A percentile compares a stretch with the other conserved stretches of the same genome.
Evolutionary conservation across 306 rosid genomes (phyloP).

Genomic region (Vicia sativa): DNA sequence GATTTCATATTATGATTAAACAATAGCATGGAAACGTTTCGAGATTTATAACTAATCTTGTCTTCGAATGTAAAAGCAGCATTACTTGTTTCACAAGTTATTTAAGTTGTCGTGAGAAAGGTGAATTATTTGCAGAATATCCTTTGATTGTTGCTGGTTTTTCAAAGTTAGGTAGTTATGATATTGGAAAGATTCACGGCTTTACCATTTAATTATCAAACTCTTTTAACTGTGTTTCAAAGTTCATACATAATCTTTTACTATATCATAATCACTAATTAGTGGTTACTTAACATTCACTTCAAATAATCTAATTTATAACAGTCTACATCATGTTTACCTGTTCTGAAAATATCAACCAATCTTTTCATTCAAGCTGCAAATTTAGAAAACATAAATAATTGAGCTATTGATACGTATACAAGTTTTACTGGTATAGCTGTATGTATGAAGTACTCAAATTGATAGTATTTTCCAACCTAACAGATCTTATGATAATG

Average conservation of each 20-base stretch:
- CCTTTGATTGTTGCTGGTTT: conserved; percentile 34
- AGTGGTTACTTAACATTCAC: conserved; percentile 64
- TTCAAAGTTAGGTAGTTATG: conserved; percentile 61
- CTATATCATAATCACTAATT: conserved; percentile 46
- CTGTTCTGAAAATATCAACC: conserved; percentile 39
- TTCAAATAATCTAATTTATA: conserved; percentile 47
- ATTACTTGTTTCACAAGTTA: conserved; percentile 45
- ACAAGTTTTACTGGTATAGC: too few species aligned
- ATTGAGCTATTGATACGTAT: too few species aligned
- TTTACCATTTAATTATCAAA: conserved; percentile 38
- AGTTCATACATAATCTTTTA: conserved; percentile 11
- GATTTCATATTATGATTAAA: neutral
- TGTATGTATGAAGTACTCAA: too few species aligned
- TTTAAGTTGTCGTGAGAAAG: conserved; percentile 41
- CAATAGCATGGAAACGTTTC: neutral
- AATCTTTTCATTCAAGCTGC: conserved; percentile 38
- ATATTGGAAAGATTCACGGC: conserved; percentile 66
- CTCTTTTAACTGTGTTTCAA: conserved; percentile 4
- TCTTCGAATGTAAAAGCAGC: conserved; percentile 31
- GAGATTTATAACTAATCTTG: conserved; percentile 46
- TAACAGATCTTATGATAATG: neutral
- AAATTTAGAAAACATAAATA: neutral
- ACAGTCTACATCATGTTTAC: conserved; percentile 49
- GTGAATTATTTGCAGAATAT: conserved; percentile 25
- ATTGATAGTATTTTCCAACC: neutral